phyloP scores from a whole-genome alignment of 331 rosid genomes.

The Stylosanthes scabra region DNA sequence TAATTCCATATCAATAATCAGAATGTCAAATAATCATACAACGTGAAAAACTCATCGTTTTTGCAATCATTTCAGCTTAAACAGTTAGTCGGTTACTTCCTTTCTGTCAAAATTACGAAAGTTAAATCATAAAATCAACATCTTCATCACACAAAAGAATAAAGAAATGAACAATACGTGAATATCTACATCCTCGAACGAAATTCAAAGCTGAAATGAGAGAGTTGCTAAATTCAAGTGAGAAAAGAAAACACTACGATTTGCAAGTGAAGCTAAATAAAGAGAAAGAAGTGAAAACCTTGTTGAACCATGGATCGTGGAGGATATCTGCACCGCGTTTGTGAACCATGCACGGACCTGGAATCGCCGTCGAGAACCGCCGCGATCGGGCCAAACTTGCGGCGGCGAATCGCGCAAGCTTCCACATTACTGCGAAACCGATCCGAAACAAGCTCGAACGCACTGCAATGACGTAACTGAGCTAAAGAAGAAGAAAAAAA shows the following conservation, averaged over 20 bases:
- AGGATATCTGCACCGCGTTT: conserved; percentile 97
- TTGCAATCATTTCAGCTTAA: neutral
- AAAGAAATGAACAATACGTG: neutral
- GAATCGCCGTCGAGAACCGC: conserved; percentile 72
- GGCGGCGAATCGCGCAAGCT: conserved; percentile 60
- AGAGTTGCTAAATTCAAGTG: neutral
- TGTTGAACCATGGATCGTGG: conserved; percentile 96
- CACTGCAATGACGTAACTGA: neutral
- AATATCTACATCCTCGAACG: conserved; percentile 11
- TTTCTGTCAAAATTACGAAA: neutral
- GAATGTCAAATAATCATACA: neutral
- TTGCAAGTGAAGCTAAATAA: neutral
- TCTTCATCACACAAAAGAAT: neutral
- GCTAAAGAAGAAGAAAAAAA: neutral
- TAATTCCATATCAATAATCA: neutral
- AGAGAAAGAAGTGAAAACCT: conserved; percentile 52
- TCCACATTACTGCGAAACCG: conserved; percentile 67
- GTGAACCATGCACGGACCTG: conserved; percentile 84
- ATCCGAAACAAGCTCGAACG: neutral
- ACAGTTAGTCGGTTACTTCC: neutral
- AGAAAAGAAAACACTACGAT: neutral
- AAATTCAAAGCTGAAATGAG: neutral
- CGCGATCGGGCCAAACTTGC: conserved; percentile 53
- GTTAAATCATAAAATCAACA: neutral
- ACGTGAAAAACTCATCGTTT: neutral